Percentiles rank a stretch among this genome's conserved stretches.
These are phyloP conservation scores for Eleusine coracana DNA, from an alignment of 176 grass and related monocot species.

Conservation along the genomic window DNA sequence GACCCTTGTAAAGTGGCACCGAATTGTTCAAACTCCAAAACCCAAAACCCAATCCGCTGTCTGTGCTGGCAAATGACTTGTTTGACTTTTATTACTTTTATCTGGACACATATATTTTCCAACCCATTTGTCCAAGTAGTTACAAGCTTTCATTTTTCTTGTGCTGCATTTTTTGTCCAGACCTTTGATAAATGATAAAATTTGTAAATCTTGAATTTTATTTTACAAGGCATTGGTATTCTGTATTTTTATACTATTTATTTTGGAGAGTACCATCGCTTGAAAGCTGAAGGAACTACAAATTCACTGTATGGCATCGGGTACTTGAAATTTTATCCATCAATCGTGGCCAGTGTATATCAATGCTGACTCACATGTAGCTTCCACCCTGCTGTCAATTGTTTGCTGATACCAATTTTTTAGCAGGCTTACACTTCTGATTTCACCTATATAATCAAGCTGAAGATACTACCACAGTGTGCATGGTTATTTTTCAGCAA, in stretches of 20 bases:
- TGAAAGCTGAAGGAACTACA: background rate
- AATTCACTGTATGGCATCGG: slow-evolving; percentile 5
- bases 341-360: background rate
- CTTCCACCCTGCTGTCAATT: background rate
- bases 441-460: slow-evolving; percentile 9
- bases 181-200: background rate
- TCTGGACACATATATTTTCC: background rate
- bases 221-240: background rate
- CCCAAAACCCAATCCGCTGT: background rate
- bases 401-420: slow-evolving; percentile 8
- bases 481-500: slow-evolving; percentile 46
- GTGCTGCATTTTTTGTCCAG: background rate
- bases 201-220: background rate
- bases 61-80: background rate
- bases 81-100: slow-evolving; percentile 3
- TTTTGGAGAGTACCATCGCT: background rate
- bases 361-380: slow-evolving; percentile 30
- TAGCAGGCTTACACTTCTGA: slow-evolving; percentile 25
- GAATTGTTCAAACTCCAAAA: background rate
- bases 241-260: background rate
- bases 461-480: background rate
- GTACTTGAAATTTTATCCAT: slow-evolving; percentile 26
- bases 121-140: background rate
- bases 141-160: background rate
- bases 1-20: background rate